These are phyloP conservation scores for Eucalyptus lansdowneana DNA, from an alignment of 345 rosid genomes.

Conservation along the genomic window DNA sequence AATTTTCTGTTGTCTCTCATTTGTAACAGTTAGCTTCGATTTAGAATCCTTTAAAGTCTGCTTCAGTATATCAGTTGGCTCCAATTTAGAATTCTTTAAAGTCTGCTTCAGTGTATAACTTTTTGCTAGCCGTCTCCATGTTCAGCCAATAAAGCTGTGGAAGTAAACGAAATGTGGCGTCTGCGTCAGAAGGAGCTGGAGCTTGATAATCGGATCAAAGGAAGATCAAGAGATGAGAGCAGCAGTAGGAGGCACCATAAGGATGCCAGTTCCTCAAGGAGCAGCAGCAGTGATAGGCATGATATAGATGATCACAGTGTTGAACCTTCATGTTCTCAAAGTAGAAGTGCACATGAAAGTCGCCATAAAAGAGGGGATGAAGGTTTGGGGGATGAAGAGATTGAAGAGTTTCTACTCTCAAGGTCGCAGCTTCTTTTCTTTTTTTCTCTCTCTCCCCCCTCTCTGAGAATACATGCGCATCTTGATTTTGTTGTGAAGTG, in stretches of 20 bases:
- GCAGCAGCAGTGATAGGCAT: constrained; percentile 10
- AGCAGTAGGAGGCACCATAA: constrained; percentile 5
- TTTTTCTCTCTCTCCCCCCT: background rate
- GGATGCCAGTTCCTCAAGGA: constrained; percentile 5
- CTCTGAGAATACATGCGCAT: no score
- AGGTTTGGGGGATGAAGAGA: constrained; percentile 63
- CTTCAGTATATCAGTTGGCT: background rate
- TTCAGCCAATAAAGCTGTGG: constrained; percentile 73
- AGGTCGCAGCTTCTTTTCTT: constrained; percentile 19
- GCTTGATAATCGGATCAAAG: constrained; percentile 30
- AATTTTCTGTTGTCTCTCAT: background rate
- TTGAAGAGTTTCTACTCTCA: constrained; percentile 68
- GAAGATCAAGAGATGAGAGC: constrained; percentile 24
- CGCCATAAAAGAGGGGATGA: constrained; percentile 20
- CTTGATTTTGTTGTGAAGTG: background rate
- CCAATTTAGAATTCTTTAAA: background rate
- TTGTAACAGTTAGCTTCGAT: background rate
- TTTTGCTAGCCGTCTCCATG: background rate
- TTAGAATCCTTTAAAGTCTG: background rate
- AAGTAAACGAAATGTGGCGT: constrained; percentile 86
- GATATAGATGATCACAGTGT: constrained; percentile 2
- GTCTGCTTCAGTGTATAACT: background rate
- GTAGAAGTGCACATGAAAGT: constrained; percentile 5
- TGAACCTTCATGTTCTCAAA: constrained; percentile 22
- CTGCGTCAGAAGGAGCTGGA: constrained; percentile 61